Conservation (phyloP, 495 filamentous ascomycete species). For the Tetracladium marchalianum region DNA sequence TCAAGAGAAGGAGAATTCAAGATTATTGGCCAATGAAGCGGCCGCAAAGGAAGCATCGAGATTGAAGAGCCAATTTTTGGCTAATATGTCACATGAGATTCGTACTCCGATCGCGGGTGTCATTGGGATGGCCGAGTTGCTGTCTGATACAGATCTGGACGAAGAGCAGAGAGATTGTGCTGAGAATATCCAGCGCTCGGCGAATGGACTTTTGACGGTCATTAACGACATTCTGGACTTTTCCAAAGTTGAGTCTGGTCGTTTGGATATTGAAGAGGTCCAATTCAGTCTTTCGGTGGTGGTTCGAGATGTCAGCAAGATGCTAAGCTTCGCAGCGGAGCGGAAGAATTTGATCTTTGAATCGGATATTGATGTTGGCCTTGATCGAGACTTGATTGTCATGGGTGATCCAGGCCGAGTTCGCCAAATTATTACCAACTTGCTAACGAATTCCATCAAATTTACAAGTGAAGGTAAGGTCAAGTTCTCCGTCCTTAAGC, state of each 20-base stretch:
- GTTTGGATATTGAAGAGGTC: slow-evolving; percentile 63
- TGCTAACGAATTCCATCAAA: slow-evolving; percentile 84
- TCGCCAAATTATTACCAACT: slow-evolving; percentile 74
- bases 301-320: slow-evolving; percentile 53
- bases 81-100: slow-evolving; percentile 84
- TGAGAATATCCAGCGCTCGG: slow-evolving; percentile 71
- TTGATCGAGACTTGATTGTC: slow-evolving; percentile 35
- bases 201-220: slow-evolving; percentile 70
- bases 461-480: slow-evolving; percentile 71
- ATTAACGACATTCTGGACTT: slow-evolving; percentile 89
- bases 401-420: slow-evolving; percentile 73
- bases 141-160: slow-evolving; percentile 55
- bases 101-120: slow-evolving; percentile 63
- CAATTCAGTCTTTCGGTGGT: slow-evolving; percentile 69
- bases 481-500: slow-evolving; percentile 37
- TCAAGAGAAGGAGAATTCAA: slow-evolving; percentile 51
- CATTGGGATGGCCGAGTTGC: slow-evolving; percentile 60
- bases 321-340: slow-evolving; percentile 48
- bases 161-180: slow-evolving; percentile 64
- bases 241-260: slow-evolving; percentile 75
- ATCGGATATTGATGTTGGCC: slow-evolving; percentile 35
- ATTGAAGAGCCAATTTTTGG: slow-evolving; percentile 61
- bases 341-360: slow-evolving; percentile 48
- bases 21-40: slow-evolving; percentile 54
- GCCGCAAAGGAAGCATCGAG: slow-evolving; percentile 58